A percentile compares a stretch with the other conserved stretches of the same genome.
phyloP scores from a whole-genome alignment of 2,329 filamentous ascomycete genomes.

The Fusarium hostae region DNA sequence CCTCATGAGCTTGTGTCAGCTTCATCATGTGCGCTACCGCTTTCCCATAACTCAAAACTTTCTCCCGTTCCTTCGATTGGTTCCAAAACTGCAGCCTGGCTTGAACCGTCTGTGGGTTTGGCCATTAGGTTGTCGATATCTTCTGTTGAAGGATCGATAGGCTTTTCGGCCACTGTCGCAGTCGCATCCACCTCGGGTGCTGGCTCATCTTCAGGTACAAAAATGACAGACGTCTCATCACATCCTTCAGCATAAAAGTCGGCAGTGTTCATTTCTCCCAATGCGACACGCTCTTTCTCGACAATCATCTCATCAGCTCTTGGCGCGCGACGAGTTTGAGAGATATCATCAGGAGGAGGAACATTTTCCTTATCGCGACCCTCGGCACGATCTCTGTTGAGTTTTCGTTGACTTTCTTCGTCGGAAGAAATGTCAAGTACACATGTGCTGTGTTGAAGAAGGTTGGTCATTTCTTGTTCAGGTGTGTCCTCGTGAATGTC shows the following conservation, averaged over 20 bases:
- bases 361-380: constrained; percentile 92
- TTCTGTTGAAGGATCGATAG: constrained; percentile 37
- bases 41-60: constrained; percentile 77
- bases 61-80: constrained; percentile 69
- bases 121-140: constrained; percentile 53
- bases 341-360: constrained; percentile 75
- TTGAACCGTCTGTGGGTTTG: constrained; percentile 51
- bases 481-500: constrained; percentile 93
- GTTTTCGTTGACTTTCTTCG: constrained; percentile 74
- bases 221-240: constrained; percentile 69
- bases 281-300: constrained; percentile 71
- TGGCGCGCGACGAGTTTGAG: constrained; percentile 59
- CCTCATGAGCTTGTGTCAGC: constrained; percentile 46
- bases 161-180: constrained; percentile 19
- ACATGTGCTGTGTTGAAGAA: constrained; percentile 90
- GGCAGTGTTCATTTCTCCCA: constrained; percentile 73
- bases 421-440: constrained; percentile 90
- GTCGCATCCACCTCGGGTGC: not conserved
- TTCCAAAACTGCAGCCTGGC: constrained; percentile 60
- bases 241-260: constrained; percentile 76
- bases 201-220: constrained; percentile 69
- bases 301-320: constrained; percentile 66
- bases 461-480: constrained; percentile 89
- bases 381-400: constrained; percentile 63
- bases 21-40: constrained; percentile 71